Base-by-base conservation (phyloP, 2,329 filamentous ascomycete genomes). In the Cytospora chrysosperma region DNA sequence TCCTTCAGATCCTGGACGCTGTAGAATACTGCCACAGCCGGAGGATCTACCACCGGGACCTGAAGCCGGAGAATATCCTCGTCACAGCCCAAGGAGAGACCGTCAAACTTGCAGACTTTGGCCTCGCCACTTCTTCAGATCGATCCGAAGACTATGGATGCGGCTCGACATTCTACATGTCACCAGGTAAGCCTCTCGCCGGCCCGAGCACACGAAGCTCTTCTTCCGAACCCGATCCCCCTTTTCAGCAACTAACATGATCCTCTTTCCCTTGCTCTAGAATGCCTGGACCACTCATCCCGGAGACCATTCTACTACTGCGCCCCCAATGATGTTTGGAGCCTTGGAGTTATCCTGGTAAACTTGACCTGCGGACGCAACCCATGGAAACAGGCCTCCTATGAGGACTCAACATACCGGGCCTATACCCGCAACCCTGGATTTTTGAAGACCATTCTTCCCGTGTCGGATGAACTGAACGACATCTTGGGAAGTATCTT, bases 151-250 rank as follows among this genome's bases (percentile, higher is more conserved):
- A 99, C 76, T 97, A 97, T 77, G 95, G 95, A 72, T 99, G 95
- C 76, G 95, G 95, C 68, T 98, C 95, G 34, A 98, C 94, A 17
- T 98, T 98, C 73, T 99, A 99, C 81, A 99, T 98, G 95, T 97
- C 93, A 74, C 95, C 95, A 86, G 94, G 94, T 97, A 90, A 76
- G 86, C 81, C 68, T 68, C 65, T 67, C 56, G 52, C 58, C 56
- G 64, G 62, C 57, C 52, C 54, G 26, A 56, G 37, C 53, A 40
- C 21, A 58, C 34, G 58, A 61, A 49, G 27, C 24, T 34, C 50
- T 59, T 51, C 9, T 40, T 50, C 32, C 51, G 51, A 57, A 43
- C 28, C 47, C 56, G 51, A 57, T 59, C 66, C 64, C 66, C 63
- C 37, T 56, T 57, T 62, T 60, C 65, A 72, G 67, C 67, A 68